Conservation (phyloP, 2,329 filamentous ascomycete species). For the Ophiocordyceps camponoti-leonardi region DNA sequence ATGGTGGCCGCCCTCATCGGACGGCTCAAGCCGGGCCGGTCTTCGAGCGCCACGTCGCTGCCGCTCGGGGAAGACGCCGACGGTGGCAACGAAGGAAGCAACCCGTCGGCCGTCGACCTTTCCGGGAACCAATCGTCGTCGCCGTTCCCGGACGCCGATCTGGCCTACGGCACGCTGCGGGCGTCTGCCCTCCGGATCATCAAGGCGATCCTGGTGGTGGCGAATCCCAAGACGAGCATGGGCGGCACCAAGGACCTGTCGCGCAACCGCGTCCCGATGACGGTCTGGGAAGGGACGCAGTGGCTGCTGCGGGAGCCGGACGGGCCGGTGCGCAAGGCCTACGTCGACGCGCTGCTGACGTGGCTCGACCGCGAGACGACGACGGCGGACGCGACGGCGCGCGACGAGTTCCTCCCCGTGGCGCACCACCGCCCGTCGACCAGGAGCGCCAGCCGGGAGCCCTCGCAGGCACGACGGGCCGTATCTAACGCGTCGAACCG, state of each 20-base stretch:
- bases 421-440: constrained; percentile 22
- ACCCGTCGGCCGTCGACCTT: constrained; percentile 18
- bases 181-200: constrained; percentile 58
- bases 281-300: constrained; percentile 92
- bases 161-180: constrained; percentile 31
- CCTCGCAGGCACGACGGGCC: constrained; percentile 38
- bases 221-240: constrained; percentile 49
- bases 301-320: constrained; percentile 76
- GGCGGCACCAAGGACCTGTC: constrained; percentile 45
- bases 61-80: constrained; percentile 29
- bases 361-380: constrained; percentile 77
- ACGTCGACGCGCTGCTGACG: constrained; percentile 64
- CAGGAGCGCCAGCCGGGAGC: constrained; percentile 21
- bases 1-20: constrained; percentile 73
- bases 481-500: constrained; percentile 49
- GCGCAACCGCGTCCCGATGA: constrained; percentile 58
- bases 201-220: constrained; percentile 66
- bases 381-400: constrained; percentile 42
- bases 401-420: constrained; percentile 33
- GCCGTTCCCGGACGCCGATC: constrained; percentile 24
- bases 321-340: constrained; percentile 64
- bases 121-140: constrained; percentile 25
- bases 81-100: constrained; percentile 12
- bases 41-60: constrained; percentile 24
- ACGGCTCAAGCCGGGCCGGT: constrained; percentile 51